These are phyloP conservation scores for Trichoderma simmonsii DNA, from an alignment of 2,329 filamentous ascomycete species.

Conservation along the genomic window DNA sequence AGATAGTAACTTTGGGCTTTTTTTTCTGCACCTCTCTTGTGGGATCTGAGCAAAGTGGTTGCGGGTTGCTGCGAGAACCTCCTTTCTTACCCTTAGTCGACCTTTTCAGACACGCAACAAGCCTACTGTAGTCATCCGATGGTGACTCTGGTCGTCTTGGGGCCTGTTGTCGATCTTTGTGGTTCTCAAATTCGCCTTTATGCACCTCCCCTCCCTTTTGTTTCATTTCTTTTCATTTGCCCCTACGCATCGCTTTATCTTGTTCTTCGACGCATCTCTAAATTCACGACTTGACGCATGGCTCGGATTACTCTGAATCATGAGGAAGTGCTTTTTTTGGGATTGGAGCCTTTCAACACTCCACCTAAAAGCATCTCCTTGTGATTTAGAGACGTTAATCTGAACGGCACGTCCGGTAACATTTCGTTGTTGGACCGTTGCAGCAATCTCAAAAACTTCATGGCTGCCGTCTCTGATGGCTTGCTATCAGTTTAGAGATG, in stretches of 20 bases:
- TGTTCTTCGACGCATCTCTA: conserved; percentile 41
- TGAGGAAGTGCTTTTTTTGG: conserved; percentile 8
- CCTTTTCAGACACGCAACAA: conserved; percentile 24
- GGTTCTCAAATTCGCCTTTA: conserved; percentile 24
- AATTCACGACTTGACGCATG: conserved; percentile 37
- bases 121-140: neutral
- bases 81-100: conserved; percentile 22
- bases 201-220: conserved; percentile 22
- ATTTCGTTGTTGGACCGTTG: conserved; percentile 25
- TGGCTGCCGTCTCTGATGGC: conserved; percentile 16
- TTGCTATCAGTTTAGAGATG: neutral
- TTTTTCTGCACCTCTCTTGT: conserved; percentile 19
- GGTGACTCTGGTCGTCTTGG: neutral
- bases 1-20: conserved; percentile 24
- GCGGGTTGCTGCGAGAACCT: conserved; percentile 22
- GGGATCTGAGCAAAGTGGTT: conserved; percentile 15
- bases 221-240: conserved; percentile 24
- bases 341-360: neutral
- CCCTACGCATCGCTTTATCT: conserved; percentile 40
- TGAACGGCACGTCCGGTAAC: conserved; percentile 42
- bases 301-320: conserved; percentile 36
- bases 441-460: conserved; percentile 18
- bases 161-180: conserved; percentile 16
- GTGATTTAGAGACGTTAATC: conserved; percentile 25
- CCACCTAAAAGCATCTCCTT: conserved; percentile 16